These are phyloP conservation scores for Colletotrichum eremochloae DNA, from an alignment of 2,329 filamentous ascomycete genomes.

Conservation along the genomic window DNA sequence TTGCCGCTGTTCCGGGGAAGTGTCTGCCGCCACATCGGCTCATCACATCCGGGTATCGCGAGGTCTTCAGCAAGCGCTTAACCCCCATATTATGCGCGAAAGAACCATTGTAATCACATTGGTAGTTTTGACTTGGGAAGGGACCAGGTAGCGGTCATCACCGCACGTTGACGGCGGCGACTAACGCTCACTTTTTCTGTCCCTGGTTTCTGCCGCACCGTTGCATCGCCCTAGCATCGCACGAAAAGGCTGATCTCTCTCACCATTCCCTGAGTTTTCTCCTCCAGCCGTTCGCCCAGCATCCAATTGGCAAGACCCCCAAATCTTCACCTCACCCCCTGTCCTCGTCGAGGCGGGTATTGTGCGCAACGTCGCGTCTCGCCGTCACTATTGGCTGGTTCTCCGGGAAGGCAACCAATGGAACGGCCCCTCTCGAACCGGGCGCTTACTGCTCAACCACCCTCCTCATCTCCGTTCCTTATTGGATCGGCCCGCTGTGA, in stretches of 20 bases:
- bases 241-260: conserved; percentile 32
- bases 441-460: conserved; percentile 36
- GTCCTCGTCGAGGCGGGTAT: conserved; percentile 36
- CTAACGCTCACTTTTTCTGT: conserved; percentile 1
- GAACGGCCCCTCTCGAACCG: conserved; percentile 35
- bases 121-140: neutral
- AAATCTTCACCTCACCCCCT: conserved; percentile 8
- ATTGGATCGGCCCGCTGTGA: conserved; percentile 41
- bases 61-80: conserved; percentile 29
- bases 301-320: conserved; percentile 4
- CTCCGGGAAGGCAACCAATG: conserved; percentile 29
- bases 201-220: conserved; percentile 7
- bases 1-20: conserved; percentile 1
- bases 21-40: conserved; percentile 11
- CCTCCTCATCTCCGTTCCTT: conserved; percentile 29
- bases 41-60: conserved; percentile 26
- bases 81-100: neutral
- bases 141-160: neutral
- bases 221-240: conserved; percentile 38
- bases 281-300: conserved; percentile 19
- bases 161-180: neutral
- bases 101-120: conserved; percentile 22
- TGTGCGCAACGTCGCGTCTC: conserved; percentile 37
- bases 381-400: conserved; percentile 31
- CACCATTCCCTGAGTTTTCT: neutral